Evolutionary conservation across 1,139 yeast species (phyloP).

Genomic region (Candida sojae): DNA sequence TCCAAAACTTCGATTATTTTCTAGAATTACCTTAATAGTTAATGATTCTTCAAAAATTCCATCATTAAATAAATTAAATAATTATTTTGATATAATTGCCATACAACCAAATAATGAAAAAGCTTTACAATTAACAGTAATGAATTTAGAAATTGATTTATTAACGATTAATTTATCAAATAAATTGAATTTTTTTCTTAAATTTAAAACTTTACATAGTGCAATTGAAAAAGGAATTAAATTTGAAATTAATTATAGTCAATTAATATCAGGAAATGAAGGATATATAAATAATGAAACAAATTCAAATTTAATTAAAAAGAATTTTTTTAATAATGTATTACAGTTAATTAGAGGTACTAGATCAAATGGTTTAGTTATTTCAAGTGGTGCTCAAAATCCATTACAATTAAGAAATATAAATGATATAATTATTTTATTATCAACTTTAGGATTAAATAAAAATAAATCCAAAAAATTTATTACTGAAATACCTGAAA

Average conservation of each 20-base stretch:
- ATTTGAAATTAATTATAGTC: constrained; percentile 74
- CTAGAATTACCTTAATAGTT: constrained; percentile 73
- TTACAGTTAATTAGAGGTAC: constrained; percentile 81
- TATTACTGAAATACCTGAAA: constrained; percentile 58
- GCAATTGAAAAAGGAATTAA: constrained; percentile 82
- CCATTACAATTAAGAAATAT: constrained; percentile 65
- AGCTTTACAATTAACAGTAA: constrained; percentile 72
- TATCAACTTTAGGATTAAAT: constrained; percentile 70
- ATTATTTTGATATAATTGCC: constrained; percentile 76
- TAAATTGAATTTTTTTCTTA: constrained; percentile 73
- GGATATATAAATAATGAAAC: constrained; percentile 23
- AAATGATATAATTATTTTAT: constrained; percentile 66
- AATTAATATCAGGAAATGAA: constrained; percentile 46
- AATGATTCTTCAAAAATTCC: constrained; percentile 81
- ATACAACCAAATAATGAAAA: constrained; percentile 80
- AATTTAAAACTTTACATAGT: constrained; percentile 81
- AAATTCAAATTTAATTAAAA: constrained; percentile 35
- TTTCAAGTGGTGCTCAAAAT: constrained; percentile 72
- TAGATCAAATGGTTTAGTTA: constrained; percentile 73
- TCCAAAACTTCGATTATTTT: constrained; percentile 50
- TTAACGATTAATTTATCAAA: constrained; percentile 69
- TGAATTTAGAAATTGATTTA: constrained; percentile 75
- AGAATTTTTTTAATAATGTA: constrained; percentile 68
- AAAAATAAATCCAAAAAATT: constrained; percentile 62
- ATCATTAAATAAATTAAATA: constrained; percentile 61